phyloP scores from a whole-genome alignment of 176 grass and related monocot genomes.

The Raddia guianensis region DNA sequence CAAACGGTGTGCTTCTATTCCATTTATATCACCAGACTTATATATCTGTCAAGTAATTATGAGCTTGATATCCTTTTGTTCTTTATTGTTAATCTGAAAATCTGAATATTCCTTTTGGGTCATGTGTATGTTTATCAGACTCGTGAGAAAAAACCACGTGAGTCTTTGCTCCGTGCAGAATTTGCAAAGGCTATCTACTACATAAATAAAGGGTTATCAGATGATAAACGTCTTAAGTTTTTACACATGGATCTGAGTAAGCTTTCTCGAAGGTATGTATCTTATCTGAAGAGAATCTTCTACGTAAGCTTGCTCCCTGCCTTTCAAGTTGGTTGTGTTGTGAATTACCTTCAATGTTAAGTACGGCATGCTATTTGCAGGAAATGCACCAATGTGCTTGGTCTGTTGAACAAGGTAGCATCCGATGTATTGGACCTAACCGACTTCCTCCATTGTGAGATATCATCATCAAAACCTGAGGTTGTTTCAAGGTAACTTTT shows the following conservation, averaged over 20 bases:
- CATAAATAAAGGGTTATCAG: constrained; percentile 79
- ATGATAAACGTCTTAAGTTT: constrained; percentile 74
- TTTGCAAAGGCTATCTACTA: constrained; percentile 89
- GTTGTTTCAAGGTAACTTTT: constrained; percentile 55
- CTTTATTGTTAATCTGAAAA: constrained; percentile 33
- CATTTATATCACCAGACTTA: constrained; percentile 8
- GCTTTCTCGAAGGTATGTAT: constrained; percentile 76
- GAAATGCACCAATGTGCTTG: constrained; percentile 71
- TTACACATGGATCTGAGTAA: constrained; percentile 99
- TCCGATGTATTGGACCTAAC: constrained; percentile 81
- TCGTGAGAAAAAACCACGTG: constrained; percentile 95
- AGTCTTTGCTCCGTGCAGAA: constrained; percentile 87
- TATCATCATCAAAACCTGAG: constrained; percentile 47
- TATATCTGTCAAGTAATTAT: constrained; percentile 20
- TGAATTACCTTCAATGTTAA: constrained; percentile 27
- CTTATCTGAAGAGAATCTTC: constrained; percentile 10
- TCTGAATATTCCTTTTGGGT: constrained; percentile 38
- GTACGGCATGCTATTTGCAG: constrained; percentile 50
- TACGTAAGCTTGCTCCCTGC: constrained; percentile 13
- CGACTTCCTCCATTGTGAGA: constrained; percentile 69
- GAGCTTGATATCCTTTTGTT: constrained; percentile 24
- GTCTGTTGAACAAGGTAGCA: constrained; percentile 71
- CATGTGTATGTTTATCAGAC: constrained; percentile 61
- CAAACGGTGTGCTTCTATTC: neutral
- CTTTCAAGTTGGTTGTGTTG: constrained; percentile 25